These are phyloP conservation scores for Talaromyces sp. DNA, from an alignment of 2,329 filamentous ascomycete species.

Conservation along the genomic window DNA sequence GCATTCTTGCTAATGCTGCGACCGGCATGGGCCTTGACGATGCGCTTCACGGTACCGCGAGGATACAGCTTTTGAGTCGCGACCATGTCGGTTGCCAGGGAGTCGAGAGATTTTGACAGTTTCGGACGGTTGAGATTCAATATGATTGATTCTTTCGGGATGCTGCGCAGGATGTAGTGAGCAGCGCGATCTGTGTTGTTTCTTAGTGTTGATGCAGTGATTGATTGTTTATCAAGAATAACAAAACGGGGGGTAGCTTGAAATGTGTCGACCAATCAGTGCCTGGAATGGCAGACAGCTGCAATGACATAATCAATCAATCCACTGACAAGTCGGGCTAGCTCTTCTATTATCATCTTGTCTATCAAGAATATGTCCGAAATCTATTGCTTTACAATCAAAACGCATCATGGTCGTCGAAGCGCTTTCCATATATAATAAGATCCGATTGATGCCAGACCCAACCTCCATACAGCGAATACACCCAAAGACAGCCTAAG, in stretches of 20 bases:
- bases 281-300: background rate
- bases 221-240: background rate
- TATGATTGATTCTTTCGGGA: background rate
- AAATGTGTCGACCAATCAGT: background rate
- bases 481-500: conserved; percentile 40
- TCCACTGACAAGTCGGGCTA: background rate
- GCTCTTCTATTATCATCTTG: background rate
- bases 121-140: background rate
- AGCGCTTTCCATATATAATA: conserved; percentile 31
- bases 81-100: conserved; percentile 46
- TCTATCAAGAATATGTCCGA: background rate
- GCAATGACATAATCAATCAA: background rate
- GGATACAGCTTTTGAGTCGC: conserved; percentile 74
- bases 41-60: conserved; percentile 79
- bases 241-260: background rate
- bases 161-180: background rate
- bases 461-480: conserved; percentile 38
- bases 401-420: conserved; percentile 19
- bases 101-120: too few species aligned
- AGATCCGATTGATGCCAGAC: conserved; percentile 30
- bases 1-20: conserved; percentile 78
- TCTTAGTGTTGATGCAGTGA: background rate
- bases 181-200: background rate
- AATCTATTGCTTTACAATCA: background rate
- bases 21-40: conserved; percentile 83